Evolutionary conservation across 1,139 yeast species (phyloP), one percentile per base, ranked within the genome.

Genomic region (Scheffersomyces cryptocercus): DNA sequence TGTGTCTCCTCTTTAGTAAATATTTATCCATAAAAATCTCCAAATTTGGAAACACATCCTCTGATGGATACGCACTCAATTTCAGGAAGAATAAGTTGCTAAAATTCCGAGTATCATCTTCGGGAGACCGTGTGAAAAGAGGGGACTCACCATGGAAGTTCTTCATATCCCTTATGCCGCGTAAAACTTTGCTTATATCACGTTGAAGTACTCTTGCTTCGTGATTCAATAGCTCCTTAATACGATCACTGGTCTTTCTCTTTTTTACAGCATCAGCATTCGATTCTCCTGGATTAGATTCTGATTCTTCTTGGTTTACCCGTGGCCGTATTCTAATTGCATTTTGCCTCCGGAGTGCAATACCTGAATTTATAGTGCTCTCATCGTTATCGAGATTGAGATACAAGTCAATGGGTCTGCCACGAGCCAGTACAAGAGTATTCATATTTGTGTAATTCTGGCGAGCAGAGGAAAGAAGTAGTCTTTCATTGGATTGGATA

Each of bases 391-490:
- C 35, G n/a, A 31, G 35, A 31, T 31, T 31, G 35, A 31, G 20
- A 14, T 31, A 31, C 24, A 31, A 20, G 15, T 31, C 35, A 4
- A 31, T 31, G 11, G 35, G 35, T 14, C 35, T 37, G 9, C 48
- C 56, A 20, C 35, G 40, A 39, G 39, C 31, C 28, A 43, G 41
- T 10, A 54, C 49, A 24, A 57, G 40, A 8, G 62, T 53, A 37
- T 59, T 54, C 10, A 50, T 46, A 44, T 58, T 53, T 5, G 61
- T 54, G 20, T 51, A 52, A 37, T 61, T 61, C 36, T 62, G 64
- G n/a, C 68, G 52, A 3, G 68, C 69, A 9, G 66, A 56, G 3
- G 67, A 55, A 3, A 65, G 53, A 5, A 66, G 51, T n/a, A 64
- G 50, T 29, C 62, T 46, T 42, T 64, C 68, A 36, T 52, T 54